Evolutionary conservation across 805 yeast genomes (phyloP).

Genomic region (Candida schatavii): DNA sequence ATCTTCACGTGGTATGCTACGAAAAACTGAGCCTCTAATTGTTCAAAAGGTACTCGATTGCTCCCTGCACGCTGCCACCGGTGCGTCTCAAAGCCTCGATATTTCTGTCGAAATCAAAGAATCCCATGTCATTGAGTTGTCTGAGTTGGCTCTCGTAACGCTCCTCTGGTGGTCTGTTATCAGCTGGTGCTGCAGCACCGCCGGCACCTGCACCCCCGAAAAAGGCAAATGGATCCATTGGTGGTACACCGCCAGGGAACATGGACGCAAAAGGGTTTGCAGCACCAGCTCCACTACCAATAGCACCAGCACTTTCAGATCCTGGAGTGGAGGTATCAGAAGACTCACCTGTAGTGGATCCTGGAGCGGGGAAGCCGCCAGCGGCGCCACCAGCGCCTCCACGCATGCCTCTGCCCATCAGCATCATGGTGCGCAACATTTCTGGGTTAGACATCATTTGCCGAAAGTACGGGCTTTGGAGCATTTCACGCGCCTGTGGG

Average conservation of each 20-base stretch:
- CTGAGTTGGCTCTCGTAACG: slow-evolving; percentile 41
- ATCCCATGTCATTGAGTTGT: slow-evolving; percentile 54
- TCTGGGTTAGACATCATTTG: slow-evolving; percentile 74
- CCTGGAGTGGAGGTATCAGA: slow-evolving; percentile 25
- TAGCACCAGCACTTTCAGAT: slow-evolving; percentile 9
- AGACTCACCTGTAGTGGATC: slow-evolving; percentile 10
- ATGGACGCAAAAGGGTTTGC: slow-evolving; percentile 40
- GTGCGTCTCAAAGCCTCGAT: slow-evolving; percentile 89
- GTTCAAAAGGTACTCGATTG: slow-evolving; percentile 74
- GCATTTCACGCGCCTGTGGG: slow-evolving; percentile 81
- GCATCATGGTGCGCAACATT: slow-evolving; percentile 78
- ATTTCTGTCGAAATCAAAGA: slow-evolving; percentile 87
- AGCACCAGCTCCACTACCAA: slow-evolving; percentile 13
- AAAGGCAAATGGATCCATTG: slow-evolving; percentile 53
- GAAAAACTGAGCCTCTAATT: slow-evolving; percentile 9
- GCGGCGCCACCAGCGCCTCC: slow-evolving; percentile 18
- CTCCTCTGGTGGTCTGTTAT: slow-evolving; percentile 46
- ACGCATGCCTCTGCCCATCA: slow-evolving; percentile 57
- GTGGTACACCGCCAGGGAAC: slow-evolving; percentile 33
- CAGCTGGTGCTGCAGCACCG: slow-evolving; percentile 30
- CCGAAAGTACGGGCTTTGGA: slow-evolving; percentile 81
- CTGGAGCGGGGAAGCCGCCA: slow-evolving; percentile 34
- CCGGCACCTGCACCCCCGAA: slow-evolving; percentile 34
- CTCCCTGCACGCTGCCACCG: slow-evolving; percentile 98
- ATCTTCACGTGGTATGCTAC: no score